These are phyloP conservation scores for Fusarium coffeatum DNA, from an alignment of 2,329 filamentous ascomycete genomes.

Conservation along the genomic window DNA sequence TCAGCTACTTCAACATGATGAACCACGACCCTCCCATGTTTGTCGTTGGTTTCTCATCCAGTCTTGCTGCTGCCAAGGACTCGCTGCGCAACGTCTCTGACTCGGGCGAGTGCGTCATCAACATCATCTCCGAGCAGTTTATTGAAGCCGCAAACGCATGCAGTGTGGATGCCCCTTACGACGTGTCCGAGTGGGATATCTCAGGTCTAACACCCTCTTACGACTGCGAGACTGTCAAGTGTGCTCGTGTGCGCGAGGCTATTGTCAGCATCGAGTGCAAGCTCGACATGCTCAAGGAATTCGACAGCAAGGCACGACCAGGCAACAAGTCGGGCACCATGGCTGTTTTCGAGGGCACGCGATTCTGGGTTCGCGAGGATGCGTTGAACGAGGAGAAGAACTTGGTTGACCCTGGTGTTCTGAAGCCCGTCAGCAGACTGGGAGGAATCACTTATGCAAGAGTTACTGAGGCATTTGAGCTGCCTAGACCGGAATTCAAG, in stretches of 20 bases:
- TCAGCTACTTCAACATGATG: conserved; percentile 86
- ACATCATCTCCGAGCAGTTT: conserved; percentile 86
- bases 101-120: conserved; percentile 82
- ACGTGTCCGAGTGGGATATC: conserved; percentile 81
- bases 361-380: conserved; percentile 92
- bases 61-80: conserved; percentile 74
- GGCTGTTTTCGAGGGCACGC: conserved; percentile 82
- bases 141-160: conserved; percentile 90
- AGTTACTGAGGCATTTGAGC: conserved; percentile 75
- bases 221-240: conserved; percentile 72
- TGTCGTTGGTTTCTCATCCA: conserved; percentile 64
- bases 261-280: conserved; percentile 86
- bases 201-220: conserved; percentile 78
- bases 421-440: conserved; percentile 80
- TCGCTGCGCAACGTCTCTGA: conserved; percentile 79
- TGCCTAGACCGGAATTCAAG: conserved; percentile 71
- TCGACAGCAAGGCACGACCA: conserved; percentile 75
- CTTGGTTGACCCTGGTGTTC: conserved; percentile 78
- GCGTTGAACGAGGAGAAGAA: conserved; percentile 82
- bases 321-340: conserved; percentile 81
- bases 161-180: conserved; percentile 80
- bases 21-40: conserved; percentile 90
- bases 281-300: conserved; percentile 79
- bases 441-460: conserved; percentile 90
- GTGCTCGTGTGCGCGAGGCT: conserved; percentile 82